Evolutionary conservation across 306 rosid genomes (phyloP).

Genomic region (Vicia villosa): DNA sequence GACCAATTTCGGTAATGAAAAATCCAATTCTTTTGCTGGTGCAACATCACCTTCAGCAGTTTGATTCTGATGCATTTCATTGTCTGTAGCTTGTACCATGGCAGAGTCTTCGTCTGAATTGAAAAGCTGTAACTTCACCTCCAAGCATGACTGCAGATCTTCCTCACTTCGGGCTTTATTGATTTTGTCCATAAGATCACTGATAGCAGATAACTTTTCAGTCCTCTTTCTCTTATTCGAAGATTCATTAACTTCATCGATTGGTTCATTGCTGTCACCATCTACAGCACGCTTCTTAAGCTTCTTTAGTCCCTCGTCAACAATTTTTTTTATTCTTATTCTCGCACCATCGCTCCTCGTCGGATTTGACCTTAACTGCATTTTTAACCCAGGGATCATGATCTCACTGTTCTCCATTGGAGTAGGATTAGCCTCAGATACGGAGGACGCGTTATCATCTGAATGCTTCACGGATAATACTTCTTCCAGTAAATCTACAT

Average conservation of each 20-base stretch:
- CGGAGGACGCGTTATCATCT: conserved; percentile 52
- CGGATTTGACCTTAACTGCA: conserved; percentile 64
- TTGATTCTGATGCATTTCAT: conserved; percentile 41
- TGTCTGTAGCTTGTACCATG: conserved; percentile 42
- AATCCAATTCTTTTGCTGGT: conserved; percentile 24
- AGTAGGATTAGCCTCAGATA: conserved; percentile 43
- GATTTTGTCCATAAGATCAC: conserved; percentile 75
- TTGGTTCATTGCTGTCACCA: conserved; percentile 44
- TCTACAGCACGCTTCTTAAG: conserved; percentile 47
- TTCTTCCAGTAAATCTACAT: conserved; percentile 76
- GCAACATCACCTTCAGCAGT: conserved; percentile 27
- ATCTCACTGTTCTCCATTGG: conserved; percentile 49
- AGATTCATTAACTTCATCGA: conserved; percentile 51
- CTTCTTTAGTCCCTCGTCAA: conserved; percentile 72
- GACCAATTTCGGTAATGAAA: conserved; percentile 16
- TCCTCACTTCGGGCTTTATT: conserved; percentile 90
- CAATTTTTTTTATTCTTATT: conserved; percentile 62
- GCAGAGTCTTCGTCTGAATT: conserved; percentile 38
- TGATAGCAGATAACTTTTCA: conserved; percentile 57
- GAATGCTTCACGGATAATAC: conserved; percentile 62
- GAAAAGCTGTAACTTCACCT: conserved; percentile 68
- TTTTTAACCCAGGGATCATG: conserved; percentile 59
- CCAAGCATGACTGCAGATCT: conserved; percentile 77
- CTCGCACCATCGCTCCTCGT: conserved; percentile 56
- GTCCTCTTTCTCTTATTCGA: conserved; percentile 48